These are phyloP conservation scores for Mortierella sp. DNA, from an alignment of 371 early-diverging fungal genomes.

Conservation along the genomic window DNA sequence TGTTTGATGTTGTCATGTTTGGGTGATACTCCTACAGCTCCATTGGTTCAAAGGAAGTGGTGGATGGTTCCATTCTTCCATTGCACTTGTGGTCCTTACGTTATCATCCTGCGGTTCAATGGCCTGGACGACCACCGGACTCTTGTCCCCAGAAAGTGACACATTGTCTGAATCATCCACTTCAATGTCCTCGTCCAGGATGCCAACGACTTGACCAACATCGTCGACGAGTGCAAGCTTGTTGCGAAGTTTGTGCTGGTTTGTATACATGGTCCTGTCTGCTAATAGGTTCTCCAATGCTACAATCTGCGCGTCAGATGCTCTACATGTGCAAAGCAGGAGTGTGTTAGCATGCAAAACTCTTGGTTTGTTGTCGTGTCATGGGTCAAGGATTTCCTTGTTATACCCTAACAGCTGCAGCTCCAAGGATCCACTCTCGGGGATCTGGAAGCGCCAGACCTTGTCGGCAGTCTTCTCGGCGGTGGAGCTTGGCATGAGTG, in stretches of 20 bases:
- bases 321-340: slow-evolving; percentile 10
- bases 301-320: slow-evolving; percentile 15
- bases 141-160: slow-evolving; percentile 36
- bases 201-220: slow-evolving; percentile 42
- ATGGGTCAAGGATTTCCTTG: too few relatives aligned
- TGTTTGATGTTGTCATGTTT: too few relatives aligned
- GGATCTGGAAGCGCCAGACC: slow-evolving; percentile 39
- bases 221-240: slow-evolving; percentile 48
- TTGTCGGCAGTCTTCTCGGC: slow-evolving; percentile 28
- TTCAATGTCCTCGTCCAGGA: slow-evolving; percentile 35
- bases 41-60: not conserved
- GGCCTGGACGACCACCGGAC: slow-evolving; percentile 41
- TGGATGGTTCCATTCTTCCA: not conserved
- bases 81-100: slow-evolving; percentile 2
- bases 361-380: too few relatives aligned
- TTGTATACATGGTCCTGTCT: slow-evolving; percentile 48
- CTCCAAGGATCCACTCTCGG: slow-evolving; percentile 44
- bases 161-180: slow-evolving; percentile 43
- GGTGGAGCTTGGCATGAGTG: slow-evolving; percentile 45
- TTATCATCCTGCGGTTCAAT: slow-evolving; percentile 23
- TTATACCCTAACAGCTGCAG: slow-evolving; percentile 37
- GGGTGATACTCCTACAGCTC: too few relatives aligned
- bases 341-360: too few relatives aligned
- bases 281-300: slow-evolving; percentile 35
- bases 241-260: slow-evolving; percentile 40